Evolutionary conservation across 129 eudicot species (phyloP), one percentile per base, ranked within the genome.

Genomic region (Heracleum sosnowskyi): DNA sequence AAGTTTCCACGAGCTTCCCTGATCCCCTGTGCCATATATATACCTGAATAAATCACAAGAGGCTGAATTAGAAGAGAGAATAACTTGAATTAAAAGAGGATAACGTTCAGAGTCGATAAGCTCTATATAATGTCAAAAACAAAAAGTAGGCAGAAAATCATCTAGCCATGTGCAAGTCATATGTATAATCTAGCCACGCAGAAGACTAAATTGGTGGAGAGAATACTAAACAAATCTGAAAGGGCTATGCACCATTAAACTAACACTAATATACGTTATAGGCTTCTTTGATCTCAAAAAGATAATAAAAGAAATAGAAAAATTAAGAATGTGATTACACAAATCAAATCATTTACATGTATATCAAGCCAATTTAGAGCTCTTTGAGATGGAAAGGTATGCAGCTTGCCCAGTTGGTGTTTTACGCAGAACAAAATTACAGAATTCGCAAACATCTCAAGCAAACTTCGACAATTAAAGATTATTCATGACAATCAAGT

Each of bases 11-110:
- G 12, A 88, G 91, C 85, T 90, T 89, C 36, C 96, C 91, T 24
- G 98, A 81, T 22, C 86, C 78, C 79, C 90, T 86, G 75, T 91
- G 98, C 98, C 98, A 95, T 84, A 95, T 88, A 80, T 91, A 95
- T 82, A 95, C 97, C 98, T 94, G 80, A 53, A 78, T 74, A 77
- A 44, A 81, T 29, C 20, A 33, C 18, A 11, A 80, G 33, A 76
- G 1, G 40, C 62, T 33, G 47, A 44, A 42, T 34, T 60, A 40
- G 2, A 24, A 20, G n/a, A n/a, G n/a, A 53, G n/a, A 28, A 17
- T 37, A n/a, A 69, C 79, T n/a, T 37, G 8, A 11, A 24, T 12
- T 49, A 39, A 71, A 22, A 24, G 29, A 55, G 0, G 51, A 5
- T 1, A 36, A 36, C 16, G 0, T 36, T 8, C 39, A 70, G 37